Conservation (phyloP, 2,329 filamentous ascomycete species). For the Aspergillus tamarii region DNA sequence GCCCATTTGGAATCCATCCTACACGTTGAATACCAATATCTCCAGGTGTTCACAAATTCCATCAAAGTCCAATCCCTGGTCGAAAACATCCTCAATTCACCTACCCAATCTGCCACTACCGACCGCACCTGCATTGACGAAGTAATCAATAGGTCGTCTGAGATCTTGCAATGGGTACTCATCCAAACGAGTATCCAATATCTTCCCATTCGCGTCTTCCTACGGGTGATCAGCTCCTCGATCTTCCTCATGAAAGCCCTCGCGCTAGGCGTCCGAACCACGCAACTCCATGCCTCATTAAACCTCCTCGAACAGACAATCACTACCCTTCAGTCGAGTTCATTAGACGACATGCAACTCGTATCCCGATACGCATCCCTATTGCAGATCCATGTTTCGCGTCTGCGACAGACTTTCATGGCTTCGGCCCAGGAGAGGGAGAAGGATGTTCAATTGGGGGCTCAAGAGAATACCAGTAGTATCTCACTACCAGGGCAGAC, state of each 20-base stretch:
- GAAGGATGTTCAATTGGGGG: neutral
- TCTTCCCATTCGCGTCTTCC: constrained; percentile 51
- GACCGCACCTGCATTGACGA: constrained; percentile 52
- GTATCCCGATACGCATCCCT: neutral
- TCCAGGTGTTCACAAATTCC: constrained; percentile 35
- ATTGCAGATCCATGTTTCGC: neutral
- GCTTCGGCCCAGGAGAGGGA: neutral
- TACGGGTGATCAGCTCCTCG: constrained; percentile 54
- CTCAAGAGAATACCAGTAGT: neutral
- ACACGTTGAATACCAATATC: constrained; percentile 50
- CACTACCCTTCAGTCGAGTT: neutral
- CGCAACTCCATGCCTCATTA: constrained; percentile 46
- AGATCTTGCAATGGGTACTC: constrained; percentile 46
- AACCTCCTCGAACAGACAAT: constrained; percentile 39
- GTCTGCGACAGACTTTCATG: neutral
- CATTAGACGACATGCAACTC: constrained; percentile 4
- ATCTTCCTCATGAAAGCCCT: constrained; percentile 53
- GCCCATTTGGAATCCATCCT: constrained; percentile 43
- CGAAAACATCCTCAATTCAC: constrained; percentile 38
- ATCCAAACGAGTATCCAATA: constrained; percentile 47
- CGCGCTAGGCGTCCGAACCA: constrained; percentile 46
- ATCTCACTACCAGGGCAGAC: neutral
- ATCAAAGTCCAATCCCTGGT: constrained; percentile 55
- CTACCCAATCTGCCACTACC: neutral
- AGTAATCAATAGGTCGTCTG: constrained; percentile 51